Evolutionary conservation across 2,329 filamentous ascomycete species (phyloP).

Genomic region (Pyrenochaeta sp.): DNA sequence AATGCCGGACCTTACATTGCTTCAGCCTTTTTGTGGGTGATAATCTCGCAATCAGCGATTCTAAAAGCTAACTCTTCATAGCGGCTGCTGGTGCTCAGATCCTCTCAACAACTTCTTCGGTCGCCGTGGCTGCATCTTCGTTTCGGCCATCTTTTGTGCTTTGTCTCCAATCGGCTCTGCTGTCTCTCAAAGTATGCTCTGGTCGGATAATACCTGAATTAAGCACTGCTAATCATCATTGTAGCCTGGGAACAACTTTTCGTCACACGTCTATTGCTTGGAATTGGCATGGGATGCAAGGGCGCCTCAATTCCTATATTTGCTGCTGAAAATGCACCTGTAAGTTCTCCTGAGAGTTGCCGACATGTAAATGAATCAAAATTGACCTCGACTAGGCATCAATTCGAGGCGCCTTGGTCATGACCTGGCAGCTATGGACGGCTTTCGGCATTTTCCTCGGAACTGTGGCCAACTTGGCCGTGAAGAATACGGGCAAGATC

Average conservation of each 20-base stretch:
- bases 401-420: slow-evolving; percentile 57
- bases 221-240: neutral
- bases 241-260: slow-evolving; percentile 23
- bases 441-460: slow-evolving; percentile 37
- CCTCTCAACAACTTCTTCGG: slow-evolving; percentile 30
- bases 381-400: slow-evolving; percentile 28
- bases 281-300: slow-evolving; percentile 38
- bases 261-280: slow-evolving; percentile 18
- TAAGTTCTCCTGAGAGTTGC: neutral
- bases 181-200: slow-evolving; percentile 19
- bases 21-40: slow-evolving; percentile 19
- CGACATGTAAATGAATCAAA: neutral
- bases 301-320: slow-evolving; percentile 54
- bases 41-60: neutral
- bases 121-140: slow-evolving; percentile 30
- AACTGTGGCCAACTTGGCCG: slow-evolving; percentile 10
- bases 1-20: slow-evolving; percentile 29
- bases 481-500: slow-evolving; percentile 17
- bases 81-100: slow-evolving; percentile 28
- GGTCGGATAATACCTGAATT: too few relatives aligned
- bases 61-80: slow-evolving; percentile 6
- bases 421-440: slow-evolving; percentile 57
- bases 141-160: slow-evolving; percentile 27
- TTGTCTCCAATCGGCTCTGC: slow-evolving; percentile 26
- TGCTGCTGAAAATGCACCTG: slow-evolving; percentile 55